phyloP scores from a whole-genome alignment of 257 asterid species.

The Gentiana dahurica region DNA sequence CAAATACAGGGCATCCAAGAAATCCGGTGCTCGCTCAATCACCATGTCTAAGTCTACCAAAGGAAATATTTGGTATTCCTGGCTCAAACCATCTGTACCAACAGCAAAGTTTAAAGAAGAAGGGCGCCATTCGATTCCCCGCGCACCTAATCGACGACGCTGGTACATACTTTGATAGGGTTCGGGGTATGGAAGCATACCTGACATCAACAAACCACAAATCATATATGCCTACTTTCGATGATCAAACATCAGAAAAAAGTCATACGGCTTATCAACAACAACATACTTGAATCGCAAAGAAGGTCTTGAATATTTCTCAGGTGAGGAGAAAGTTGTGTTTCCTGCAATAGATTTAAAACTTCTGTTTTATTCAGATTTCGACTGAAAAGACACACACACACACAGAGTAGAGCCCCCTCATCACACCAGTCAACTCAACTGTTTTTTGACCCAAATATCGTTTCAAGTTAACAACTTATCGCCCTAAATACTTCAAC shows the following conservation, averaged over 20 bases:
- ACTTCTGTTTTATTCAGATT: conserved; percentile 10
- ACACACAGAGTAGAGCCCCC: not conserved
- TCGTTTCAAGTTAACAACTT: no score
- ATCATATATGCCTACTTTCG: conserved; percentile 11
- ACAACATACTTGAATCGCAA: conserved; percentile 81
- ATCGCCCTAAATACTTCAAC: no score
- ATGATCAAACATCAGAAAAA: conserved; percentile 12
- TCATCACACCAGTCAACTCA: not conserved
- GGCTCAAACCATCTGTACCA: conserved; percentile 83
- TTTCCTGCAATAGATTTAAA: conserved; percentile 62
- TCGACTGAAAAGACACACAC: conserved; percentile 9
- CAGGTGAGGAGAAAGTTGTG: conserved; percentile 67
- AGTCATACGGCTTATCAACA: conserved; percentile 14
- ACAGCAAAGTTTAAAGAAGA: conserved; percentile 72
- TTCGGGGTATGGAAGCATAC: conserved; percentile 96
- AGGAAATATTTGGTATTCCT: conserved; percentile 68
- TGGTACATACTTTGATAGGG: conserved; percentile 92
- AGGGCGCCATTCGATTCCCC: conserved; percentile 94
- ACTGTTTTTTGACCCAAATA: conserved; percentile 1
- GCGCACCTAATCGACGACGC: conserved; percentile 75
- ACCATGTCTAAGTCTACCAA: conserved; percentile 68
- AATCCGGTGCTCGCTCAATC: conserved; percentile 79
- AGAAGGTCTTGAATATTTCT: conserved; percentile 84
- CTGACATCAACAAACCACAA: conserved; percentile 33
- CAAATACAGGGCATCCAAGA: conserved; percentile 72